Evolutionary conservation across 345 rosid genomes (phyloP), one percentile per base, ranked within the genome.

Genomic region (Carallia brachiata): DNA sequence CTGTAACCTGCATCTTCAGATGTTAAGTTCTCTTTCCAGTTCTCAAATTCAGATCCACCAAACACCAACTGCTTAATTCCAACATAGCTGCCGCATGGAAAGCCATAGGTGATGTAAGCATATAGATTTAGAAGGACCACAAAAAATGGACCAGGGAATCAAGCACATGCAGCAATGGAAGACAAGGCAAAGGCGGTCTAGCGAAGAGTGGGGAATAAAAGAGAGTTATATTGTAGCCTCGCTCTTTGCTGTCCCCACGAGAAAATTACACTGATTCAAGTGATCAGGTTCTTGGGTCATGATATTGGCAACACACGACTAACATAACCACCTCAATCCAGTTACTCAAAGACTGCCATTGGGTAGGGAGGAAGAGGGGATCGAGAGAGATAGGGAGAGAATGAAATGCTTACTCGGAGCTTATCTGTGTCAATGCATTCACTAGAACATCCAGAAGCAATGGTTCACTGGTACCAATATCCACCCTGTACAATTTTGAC

Each of bases 51-150:
- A 2, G 96, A 81, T 61, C 97, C 97, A 61, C 98, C 98, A 74
- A 94, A 88, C 57, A 81, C 89, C 78, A 94, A 31, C 75, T 86
- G 88, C 87, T 91, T 90, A n/a, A 91, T 87, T 65, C 97, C 98
- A 0, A 88, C 70, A 73, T 78, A 83, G 80, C 98, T 94, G 90
- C 2, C n/a, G 55, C 39, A 76, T 1, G 61, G 61, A 70, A 65
- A 60, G 65, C 28, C 36, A 4, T 61, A 62, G 19, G 4, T 8
- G 18, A 30, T 36, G 47, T 50, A 7, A 72, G 66, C 54, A 5
- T 65, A 27, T 16, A 47, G 23, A 39, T 53, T 37, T 47, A 56
- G 44, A 56, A 36, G 19, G 56, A 48, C 52, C 72, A 69, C 31
- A 18, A 27, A 32, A 36, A 31, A 18, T n/a, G 65, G 50, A 1